A percentile compares a stretch with the other conserved stretches of the same genome.
These are phyloP conservation scores for Beauveria pseudobassiana DNA, from an alignment of 2,329 filamentous ascomycete genomes.

Conservation along the genomic window DNA sequence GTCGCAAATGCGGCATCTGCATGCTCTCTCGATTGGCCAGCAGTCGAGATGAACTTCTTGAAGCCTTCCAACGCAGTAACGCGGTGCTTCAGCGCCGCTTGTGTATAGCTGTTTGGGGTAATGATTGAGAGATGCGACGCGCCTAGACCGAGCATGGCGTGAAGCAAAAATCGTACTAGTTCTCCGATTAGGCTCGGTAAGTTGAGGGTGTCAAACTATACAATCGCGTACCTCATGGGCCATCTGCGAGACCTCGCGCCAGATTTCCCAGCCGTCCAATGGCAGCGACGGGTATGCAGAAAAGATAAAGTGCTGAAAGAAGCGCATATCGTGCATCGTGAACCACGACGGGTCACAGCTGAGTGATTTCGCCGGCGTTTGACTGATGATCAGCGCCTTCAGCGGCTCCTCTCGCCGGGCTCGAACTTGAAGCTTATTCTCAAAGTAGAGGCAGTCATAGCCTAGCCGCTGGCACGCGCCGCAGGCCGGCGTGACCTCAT, in stretches of 20 bases:
- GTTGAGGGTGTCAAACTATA: background rate
- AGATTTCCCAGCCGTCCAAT: constrained; percentile 27
- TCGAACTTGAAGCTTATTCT: background rate
- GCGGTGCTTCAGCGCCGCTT: constrained; percentile 6
- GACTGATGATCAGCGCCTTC: background rate
- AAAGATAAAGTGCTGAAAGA: constrained; percentile 46
- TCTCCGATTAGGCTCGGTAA: background rate
- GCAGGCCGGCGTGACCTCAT: constrained; percentile 28
- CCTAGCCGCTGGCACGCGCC: constrained; percentile 28
- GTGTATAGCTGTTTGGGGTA: background rate
- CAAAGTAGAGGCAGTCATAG: constrained; percentile 27
- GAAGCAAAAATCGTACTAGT: constrained; percentile 33
- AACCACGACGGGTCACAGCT: constrained; percentile 24
- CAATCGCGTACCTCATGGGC: constrained; percentile 26
- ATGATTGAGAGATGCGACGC: constrained; percentile 11
- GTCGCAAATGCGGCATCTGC: constrained; percentile 11
- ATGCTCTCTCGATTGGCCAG: constrained; percentile 3
- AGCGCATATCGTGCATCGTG: constrained; percentile 37
- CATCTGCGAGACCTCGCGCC: constrained; percentile 29
- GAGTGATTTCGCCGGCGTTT: constrained; percentile 9
- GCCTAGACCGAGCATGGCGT: constrained; percentile 33
- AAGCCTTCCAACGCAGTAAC: constrained; percentile 9
- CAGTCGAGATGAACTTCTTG: constrained; percentile 9
- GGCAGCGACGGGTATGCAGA: constrained; percentile 35
- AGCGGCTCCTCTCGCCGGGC: background rate